Evolutionary conservation across 345 rosid species (phyloP), one percentile per base, ranked within the genome.

Genomic region (Dipteronia dyeriana): DNA sequence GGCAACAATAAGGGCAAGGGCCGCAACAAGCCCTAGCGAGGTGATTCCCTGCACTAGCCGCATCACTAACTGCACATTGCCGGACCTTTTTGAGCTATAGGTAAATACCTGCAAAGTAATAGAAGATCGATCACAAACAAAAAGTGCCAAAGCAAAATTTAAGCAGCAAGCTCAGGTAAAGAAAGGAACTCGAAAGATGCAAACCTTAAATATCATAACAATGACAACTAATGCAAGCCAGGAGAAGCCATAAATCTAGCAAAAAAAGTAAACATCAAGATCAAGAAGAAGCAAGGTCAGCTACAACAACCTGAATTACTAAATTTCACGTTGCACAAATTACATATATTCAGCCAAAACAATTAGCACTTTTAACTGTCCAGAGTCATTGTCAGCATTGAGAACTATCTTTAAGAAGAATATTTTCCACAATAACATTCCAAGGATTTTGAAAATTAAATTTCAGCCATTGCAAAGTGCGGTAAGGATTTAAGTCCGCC

Each of bases 211-310:
- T 70, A 94, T 77, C 84, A 94, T 71, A 75, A 87, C 92, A 68
- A 92, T 66, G 73, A 65, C 89, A 78, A 82, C 90, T 89, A 96
- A 84, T 74, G 90, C 88, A 23, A 86, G 75, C 99, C 99, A 96
- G 60, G 99, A 96, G 87, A 88, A 92, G 79, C 99, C 99, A 53
- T 92, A 96, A 51, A 96, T 29, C 99, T 96, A 83, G 67, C 57
- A 79, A 65, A 43, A 78, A 81, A 87, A 51, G 26, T 12, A 47
- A 60, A 41, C 43, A 38, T 82, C 77, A 84, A 53, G 72, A 78
- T 57, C 54, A 76, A 65, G 67, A 63, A 75, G 25, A 54, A 71
- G 62, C 25, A 64, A 29, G 31, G 47, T 17, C 60, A 60, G 62
- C 9, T 43, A 54, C 45, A 66, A 1, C 49, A 43, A n/a, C 25